Evolutionary conservation across 1,284 basidiomycete genomes (phyloP).

Genomic region (Sporisorium scitamineum): DNA sequence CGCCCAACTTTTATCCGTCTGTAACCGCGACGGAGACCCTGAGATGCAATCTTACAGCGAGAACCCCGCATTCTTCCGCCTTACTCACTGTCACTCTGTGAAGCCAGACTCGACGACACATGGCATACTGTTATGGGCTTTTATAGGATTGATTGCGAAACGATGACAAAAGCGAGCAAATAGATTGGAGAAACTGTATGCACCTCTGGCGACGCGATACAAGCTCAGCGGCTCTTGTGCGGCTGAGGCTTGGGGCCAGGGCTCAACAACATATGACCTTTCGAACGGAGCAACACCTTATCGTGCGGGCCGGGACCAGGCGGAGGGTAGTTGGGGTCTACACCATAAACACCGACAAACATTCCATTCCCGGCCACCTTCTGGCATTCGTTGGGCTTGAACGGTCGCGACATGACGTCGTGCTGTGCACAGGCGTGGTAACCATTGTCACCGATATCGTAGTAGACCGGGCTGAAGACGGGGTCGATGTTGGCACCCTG

Average conservation of each 20-base stretch:
- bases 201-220: too few species aligned
- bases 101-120: not conserved
- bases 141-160: not conserved
- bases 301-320: constrained; percentile 3
- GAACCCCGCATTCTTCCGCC: constrained; percentile 8
- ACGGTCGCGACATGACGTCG: not conserved
- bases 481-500: constrained; percentile 3
- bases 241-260: not conserved
- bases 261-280: constrained; percentile 7
- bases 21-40: constrained; percentile 6
- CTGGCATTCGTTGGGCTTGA: constrained; percentile 26
- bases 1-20: constrained; percentile 4
- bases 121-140: not conserved
- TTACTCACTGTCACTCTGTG: not conserved
- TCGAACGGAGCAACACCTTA: constrained; percentile 14
- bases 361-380: constrained; percentile 11
- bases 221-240: not conserved
- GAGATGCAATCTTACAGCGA: not conserved
- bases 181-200: not conserved
- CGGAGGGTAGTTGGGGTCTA: constrained; percentile 15
- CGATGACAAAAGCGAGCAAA: not conserved
- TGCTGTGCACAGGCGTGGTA: constrained; percentile 29
- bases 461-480: constrained; percentile 35
- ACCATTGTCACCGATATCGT: constrained; percentile 12
- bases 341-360: constrained; percentile 41